Evolutionary conservation across 1,284 basidiomycete genomes (phyloP), one percentile per base, ranked within the genome.

Genomic region (Apiotrichum sp.): DNA sequence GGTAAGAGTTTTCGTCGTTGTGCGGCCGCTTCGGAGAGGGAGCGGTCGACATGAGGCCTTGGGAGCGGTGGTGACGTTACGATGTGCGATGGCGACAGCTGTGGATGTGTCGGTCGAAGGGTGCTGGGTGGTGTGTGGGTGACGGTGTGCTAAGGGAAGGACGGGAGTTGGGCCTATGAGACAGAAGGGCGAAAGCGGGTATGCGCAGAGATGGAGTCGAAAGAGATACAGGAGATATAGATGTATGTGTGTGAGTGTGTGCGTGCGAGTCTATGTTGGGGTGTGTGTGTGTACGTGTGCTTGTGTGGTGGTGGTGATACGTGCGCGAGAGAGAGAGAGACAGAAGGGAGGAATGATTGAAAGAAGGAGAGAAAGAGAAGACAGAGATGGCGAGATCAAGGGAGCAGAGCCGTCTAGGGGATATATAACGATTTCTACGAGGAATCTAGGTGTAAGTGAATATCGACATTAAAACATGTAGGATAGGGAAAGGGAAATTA

Each of bases 1-100:
- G 50, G 32, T 13, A 10, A 51, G 44, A 43, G 61, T 62, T 62
- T 56, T 62, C 61, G 61, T 62, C 61, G 57, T 59, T 62, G 47
- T 51, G 56, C 22, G 16, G 52, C 32, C 58, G 49, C 49, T 55
- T 56, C 6, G 59, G 50, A 6, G 56, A 57, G 41, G 53, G 50
- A 44, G 56, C 52, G 14, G 53, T 38, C 39, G 58, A 60, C 54
- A 60, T 60, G 40, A 40, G 35, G 22, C 22, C 22, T 29, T n/a
- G 44, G 39, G 22, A 11, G 44, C 42, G 31, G 40, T 8, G 8
- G 36, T 38, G 36, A 7, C 36, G 36, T 7, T 38, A 38, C 36
- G 36, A 38, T n/a, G 53, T 40, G 22, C 36, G 36, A 38, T 38
- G 36, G 8, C 36, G 36, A 38, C 36, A 13, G 36, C 22, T 22